These are phyloP conservation scores for Suillus subalutaceus DNA, from an alignment of 768 basidiomycete species.

Conservation along the genomic window DNA sequence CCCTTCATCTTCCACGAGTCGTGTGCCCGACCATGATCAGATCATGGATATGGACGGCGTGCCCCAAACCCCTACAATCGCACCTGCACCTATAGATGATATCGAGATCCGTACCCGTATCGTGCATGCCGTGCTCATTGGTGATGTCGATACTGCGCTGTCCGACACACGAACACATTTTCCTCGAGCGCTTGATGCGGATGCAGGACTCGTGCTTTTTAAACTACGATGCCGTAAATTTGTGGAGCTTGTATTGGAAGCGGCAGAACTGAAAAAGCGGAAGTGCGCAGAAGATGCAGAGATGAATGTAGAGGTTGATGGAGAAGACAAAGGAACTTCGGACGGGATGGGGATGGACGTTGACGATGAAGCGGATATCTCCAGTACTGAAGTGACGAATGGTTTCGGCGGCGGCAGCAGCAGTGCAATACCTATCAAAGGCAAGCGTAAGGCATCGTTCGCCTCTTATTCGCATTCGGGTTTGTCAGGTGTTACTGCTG, in stretches of 20 bases:
- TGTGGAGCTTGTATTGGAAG: conserved; percentile 77
- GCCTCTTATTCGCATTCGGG: conserved; percentile 29
- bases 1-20: conserved; percentile 17
- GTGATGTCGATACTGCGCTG: conserved; percentile 74
- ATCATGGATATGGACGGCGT: conserved; percentile 50
- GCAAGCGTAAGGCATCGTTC: conserved; percentile 32
- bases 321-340: conserved; percentile 42
- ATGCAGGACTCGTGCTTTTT: conserved; percentile 74
- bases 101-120: conserved; percentile 72
- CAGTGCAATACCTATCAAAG: conserved; percentile 33
- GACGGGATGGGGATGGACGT: conserved; percentile 64
- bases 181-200: conserved; percentile 65
- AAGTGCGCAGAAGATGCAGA: conserved; percentile 47
- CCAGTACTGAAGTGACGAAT: conserved; percentile 15
- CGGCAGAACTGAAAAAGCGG: conserved; percentile 68
- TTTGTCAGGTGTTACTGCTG: conserved; percentile 28
- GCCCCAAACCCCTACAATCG: conserved; percentile 16
- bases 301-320: conserved; percentile 32
- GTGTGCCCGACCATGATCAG: conserved; percentile 37
- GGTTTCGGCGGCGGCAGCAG: conserved; percentile 17
- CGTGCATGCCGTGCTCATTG: conserved; percentile 66
- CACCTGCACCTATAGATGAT: conserved; percentile 44
- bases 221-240: conserved; percentile 85
- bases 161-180: conserved; percentile 55
- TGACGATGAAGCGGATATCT: conserved; percentile 37